Evolutionary conservation across 2,329 filamentous ascomycete genomes (phyloP).

Genomic region (Penicillium fuscoglaucum): DNA sequence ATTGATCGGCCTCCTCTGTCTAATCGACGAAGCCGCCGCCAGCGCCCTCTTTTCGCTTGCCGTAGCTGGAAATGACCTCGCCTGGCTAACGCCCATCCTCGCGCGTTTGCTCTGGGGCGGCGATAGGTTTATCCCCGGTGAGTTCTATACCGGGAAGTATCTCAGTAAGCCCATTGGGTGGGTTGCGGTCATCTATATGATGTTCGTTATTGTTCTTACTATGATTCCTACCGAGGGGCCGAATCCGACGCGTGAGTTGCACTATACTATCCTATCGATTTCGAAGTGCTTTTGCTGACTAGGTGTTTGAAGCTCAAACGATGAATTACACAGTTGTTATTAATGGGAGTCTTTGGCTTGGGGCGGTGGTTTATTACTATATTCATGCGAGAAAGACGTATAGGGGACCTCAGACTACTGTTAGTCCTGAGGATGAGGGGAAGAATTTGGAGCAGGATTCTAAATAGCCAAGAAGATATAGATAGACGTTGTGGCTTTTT

Average conservation of each 20-base stretch:
- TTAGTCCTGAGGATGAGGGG: conserved; percentile 37
- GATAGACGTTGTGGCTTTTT: not conserved
- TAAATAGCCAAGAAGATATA: not conserved
- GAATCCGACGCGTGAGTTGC: conserved; percentile 46
- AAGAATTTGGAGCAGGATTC: conserved; percentile 3
- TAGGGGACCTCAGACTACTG: conserved; percentile 59
- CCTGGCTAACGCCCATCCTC: conserved; percentile 59
- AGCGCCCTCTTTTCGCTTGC: conserved; percentile 54
- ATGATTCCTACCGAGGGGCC: conserved; percentile 63
- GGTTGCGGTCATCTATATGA: conserved; percentile 54
- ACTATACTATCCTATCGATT: not conserved
- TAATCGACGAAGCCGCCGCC: conserved; percentile 58
- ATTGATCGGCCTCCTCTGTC: conserved; percentile 57
- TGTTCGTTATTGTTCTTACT: conserved; percentile 55
- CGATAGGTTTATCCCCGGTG: conserved; percentile 57
- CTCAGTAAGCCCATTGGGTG: conserved; percentile 56
- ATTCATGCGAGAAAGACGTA: conserved; percentile 61
- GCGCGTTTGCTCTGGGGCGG: conserved; percentile 59
- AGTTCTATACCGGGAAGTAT: conserved; percentile 57
- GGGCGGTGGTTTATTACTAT: conserved; percentile 56
- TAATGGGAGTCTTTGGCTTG: conserved; percentile 58
- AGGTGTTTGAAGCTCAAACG: conserved; percentile 33
- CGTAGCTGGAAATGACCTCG: conserved; percentile 61
- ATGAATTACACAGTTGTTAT: conserved; percentile 67
- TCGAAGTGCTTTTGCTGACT: conserved; percentile 1